Base-by-base conservation (phyloP, 2,329 filamentous ascomycete species). In the Alternaria sp. region DNA sequence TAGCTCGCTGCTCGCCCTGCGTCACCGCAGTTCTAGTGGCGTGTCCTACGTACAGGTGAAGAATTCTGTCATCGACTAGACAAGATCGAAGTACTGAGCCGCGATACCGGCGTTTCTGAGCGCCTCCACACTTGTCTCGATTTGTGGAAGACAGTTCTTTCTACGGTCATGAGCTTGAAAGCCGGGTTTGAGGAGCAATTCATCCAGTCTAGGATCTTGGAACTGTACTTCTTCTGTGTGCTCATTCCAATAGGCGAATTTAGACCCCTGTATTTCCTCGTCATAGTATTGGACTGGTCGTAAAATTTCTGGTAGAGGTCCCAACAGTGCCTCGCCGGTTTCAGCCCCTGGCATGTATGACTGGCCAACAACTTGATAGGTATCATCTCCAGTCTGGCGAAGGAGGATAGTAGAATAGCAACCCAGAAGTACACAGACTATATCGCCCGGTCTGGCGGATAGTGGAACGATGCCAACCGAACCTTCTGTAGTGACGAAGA, bases 241-340 rank as follows among this genome's bases (percentile, higher is more conserved):
- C 8, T 40, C n/a, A 17, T 40, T 40, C 15, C 32, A 10, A 10
- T 3, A 3, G 21, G 4, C 21, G 21, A 4, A 3, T 21, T 21
- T 4, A 21, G 4, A 21, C 21, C 21, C 21, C 21, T 21, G 21
- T 21, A 4, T 21, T 21, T n/a, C n/a, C 21, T 9, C 15, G 15
- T n/a, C 1, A n/a, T n/a, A n/a, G 15, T 5, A 10, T 3, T 1
- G 0, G 0, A 40, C 2, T 40, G 2, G 8, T 4, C 4, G 8
- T 17, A 40, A 1, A 3, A 17, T 8, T 3, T 11, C 3, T 3
- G 36, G 36, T 40, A 40, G 1, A 17, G 36, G 36, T 6, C 36
- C 36, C n/a, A 40, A 3, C 5, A 40, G 36, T 17, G n/a, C 9
- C 15, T 40, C 36, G 0, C 36, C n/a, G 3, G 36, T 1, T 1